Evolutionary conservation across 2,329 filamentous ascomycete genomes (phyloP).

Genomic region (Blumeriella jaapii): DNA sequence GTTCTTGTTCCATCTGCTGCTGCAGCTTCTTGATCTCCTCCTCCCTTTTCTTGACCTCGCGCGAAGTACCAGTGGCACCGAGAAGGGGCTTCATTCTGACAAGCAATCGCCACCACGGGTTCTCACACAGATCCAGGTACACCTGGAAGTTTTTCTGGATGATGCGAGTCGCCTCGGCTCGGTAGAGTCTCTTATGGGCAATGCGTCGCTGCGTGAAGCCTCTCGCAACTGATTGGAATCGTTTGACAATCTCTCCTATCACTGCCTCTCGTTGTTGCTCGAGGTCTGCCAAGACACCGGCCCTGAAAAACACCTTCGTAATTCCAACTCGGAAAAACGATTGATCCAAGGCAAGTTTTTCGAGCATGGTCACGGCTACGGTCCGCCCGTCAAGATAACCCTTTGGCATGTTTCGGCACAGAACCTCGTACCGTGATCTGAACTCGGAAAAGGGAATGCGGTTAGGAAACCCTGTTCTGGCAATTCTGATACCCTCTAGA

Average conservation of each 20-base stretch:
- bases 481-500: conserved; percentile 95
- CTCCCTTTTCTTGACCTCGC: conserved; percentile 89
- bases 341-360: conserved; percentile 75
- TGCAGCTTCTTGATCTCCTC: conserved; percentile 85
- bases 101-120: conserved; percentile 95
- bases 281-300: conserved; percentile 87
- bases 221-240: conserved; percentile 84
- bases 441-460: conserved; percentile 87
- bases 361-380: conserved; percentile 75
- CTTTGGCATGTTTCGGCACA: conserved; percentile 79
- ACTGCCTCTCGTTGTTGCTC: conserved; percentile 91
- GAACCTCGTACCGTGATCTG: conserved; percentile 87
- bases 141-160: conserved; percentile 91
- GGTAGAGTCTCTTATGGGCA: conserved; percentile 86
- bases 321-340: conserved; percentile 85
- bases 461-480: conserved; percentile 93
- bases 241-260: conserved; percentile 86
- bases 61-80: conserved; percentile 80
- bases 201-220: conserved; percentile 82
- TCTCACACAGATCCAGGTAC: conserved; percentile 79
- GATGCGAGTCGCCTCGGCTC: conserved; percentile 86
- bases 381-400: conserved; percentile 85
- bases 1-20: conserved; percentile 68
- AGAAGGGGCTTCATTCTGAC: conserved; percentile 91
- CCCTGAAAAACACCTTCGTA: conserved; percentile 96